Percentiles rank a stretch among this genome's conserved stretches.
Conservation (phyloP, 225 moss, liverwort and hornwort genomes). For the Climacium dendroides region DNA sequence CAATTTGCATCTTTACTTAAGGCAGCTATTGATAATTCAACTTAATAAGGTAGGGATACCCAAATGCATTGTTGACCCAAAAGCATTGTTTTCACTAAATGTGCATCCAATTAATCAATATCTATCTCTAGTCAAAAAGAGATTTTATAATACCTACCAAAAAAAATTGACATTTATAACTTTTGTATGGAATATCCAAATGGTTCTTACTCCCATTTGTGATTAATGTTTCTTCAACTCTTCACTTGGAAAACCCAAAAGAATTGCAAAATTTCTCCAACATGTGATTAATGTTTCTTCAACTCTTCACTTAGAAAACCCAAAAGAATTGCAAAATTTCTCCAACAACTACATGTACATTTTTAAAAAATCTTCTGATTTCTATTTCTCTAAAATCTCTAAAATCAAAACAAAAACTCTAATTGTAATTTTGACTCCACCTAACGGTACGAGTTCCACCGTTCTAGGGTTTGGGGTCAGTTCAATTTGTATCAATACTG, state of each 20-base stretch:
- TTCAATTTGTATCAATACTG: neutral
- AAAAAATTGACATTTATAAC: too few species aligned
- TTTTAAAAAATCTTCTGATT: accelerated
- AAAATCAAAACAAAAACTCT: neutral
- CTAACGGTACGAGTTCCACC: neutral
- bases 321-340: too few species aligned
- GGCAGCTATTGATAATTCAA: neutral
- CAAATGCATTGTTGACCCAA: accelerated
- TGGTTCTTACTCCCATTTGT: neutral
- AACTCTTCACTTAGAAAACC: neutral
- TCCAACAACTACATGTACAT: neutral
- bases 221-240: neutral
- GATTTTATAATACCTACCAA: neutral
- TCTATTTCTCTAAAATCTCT: neutral
- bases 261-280: neutral
- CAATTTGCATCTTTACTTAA: neutral
- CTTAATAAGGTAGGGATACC: accelerated
- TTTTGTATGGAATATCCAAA: neutral
- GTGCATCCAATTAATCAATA: neutral
- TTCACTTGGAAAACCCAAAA: neutral
- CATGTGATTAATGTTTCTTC: neutral
- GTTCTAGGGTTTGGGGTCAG: neutral
- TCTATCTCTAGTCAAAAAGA: accelerated
- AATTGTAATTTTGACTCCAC: neutral
- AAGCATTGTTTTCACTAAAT: accelerated